phyloP scores from a whole-genome alignment of 179 eudicot genomes.

The Patellifolia procumbens region DNA sequence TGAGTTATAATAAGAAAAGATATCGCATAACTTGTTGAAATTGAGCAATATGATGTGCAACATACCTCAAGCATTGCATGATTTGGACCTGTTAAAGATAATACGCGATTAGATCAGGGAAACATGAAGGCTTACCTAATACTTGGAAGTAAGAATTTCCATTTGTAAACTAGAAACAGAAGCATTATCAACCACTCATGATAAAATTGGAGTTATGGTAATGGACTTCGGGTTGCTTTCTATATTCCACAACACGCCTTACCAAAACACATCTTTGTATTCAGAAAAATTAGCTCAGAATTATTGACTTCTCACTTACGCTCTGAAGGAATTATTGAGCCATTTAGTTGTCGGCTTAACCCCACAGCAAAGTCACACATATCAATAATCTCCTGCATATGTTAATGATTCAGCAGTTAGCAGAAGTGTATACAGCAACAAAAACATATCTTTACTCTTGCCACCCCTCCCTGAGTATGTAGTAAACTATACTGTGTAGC shows the following conservation, averaged over 20 bases:
- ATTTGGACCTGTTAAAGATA: conserved; percentile 77
- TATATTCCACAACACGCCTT: neutral
- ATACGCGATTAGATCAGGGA: conserved; percentile 18
- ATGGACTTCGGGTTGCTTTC: too few species aligned
- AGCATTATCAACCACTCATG: neutral
- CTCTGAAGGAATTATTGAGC: conserved; percentile 96
- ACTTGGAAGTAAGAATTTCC: neutral
- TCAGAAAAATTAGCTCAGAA: neutral
- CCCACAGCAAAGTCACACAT: conserved; percentile 99
- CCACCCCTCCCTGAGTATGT: neutral
- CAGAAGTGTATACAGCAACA: neutral
- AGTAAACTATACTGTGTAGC: conserved; percentile 6
- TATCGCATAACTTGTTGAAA: neutral
- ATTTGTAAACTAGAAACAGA: conserved; percentile 13
- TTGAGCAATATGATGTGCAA: conserved; percentile 21
- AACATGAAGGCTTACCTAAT: neutral
- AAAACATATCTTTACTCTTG: neutral
- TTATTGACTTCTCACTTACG: conserved; percentile 52
- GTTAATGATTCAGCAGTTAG: neutral
- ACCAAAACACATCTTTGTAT: conserved; percentile 7
- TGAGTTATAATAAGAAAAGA: neutral
- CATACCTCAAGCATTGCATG: conserved; percentile 96
- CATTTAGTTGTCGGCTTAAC: conserved; percentile 92
- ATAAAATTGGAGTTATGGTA: conserved; percentile 4
- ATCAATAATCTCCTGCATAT: conserved; percentile 91